Percentiles rank a stretch among this genome's conserved stretches.
Evolutionary conservation across 768 basidiomycete genomes (phyloP).

Genomic region (Macrocybe gigantea): DNA sequence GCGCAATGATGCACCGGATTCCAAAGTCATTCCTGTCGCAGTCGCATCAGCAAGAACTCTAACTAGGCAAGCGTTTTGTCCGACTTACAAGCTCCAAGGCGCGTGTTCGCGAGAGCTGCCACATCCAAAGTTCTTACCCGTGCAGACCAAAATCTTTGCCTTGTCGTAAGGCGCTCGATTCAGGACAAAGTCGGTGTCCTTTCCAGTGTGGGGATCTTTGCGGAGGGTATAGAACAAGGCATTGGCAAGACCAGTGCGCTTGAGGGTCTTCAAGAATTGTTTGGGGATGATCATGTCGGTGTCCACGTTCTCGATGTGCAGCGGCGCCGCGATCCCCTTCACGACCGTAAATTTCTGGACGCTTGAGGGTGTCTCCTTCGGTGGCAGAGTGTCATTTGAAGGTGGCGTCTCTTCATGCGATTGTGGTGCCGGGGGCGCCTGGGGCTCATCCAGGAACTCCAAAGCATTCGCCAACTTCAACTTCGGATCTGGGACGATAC

Average conservation of each 20-base stretch:
- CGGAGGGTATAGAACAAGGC: slow-evolving; percentile 82
- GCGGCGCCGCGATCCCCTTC: slow-evolving; percentile 73
- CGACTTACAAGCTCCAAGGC: slow-evolving; percentile 74
- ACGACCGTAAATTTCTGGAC: slow-evolving; percentile 63
- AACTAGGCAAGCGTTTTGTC: not conserved
- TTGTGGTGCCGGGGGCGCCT: slow-evolving; percentile 47
- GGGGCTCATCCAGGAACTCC: slow-evolving; percentile 74
- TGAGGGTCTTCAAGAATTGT: slow-evolving; percentile 89
- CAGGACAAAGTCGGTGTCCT: slow-evolving; percentile 78
- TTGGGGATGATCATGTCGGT: slow-evolving; percentile 95
- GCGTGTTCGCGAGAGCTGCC: slow-evolving; percentile 90
- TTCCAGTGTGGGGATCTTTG: slow-evolving; percentile 71
- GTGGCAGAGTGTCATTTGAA: slow-evolving; percentile 28
- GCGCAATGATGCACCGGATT: slow-evolving; percentile 82
- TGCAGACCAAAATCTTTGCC: slow-evolving; percentile 77
- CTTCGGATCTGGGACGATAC: slow-evolving; percentile 39
- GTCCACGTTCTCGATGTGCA: slow-evolving; percentile 81
- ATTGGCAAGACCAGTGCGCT: slow-evolving; percentile 80
- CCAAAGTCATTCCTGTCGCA: slow-evolving; percentile 75
- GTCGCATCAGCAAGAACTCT: not conserved
- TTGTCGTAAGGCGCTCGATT: slow-evolving; percentile 75
- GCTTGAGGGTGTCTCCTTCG: slow-evolving; percentile 37
- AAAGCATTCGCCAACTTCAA: slow-evolving; percentile 67
- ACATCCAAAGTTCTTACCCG: slow-evolving; percentile 87
- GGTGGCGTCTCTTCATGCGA: slow-evolving; percentile 25